A percentile compares a stretch with the other conserved stretches of the same genome.
Evolutionary conservation across 2,329 filamentous ascomycete genomes (phyloP).

Genomic region (Rachicladosporium sp.): DNA sequence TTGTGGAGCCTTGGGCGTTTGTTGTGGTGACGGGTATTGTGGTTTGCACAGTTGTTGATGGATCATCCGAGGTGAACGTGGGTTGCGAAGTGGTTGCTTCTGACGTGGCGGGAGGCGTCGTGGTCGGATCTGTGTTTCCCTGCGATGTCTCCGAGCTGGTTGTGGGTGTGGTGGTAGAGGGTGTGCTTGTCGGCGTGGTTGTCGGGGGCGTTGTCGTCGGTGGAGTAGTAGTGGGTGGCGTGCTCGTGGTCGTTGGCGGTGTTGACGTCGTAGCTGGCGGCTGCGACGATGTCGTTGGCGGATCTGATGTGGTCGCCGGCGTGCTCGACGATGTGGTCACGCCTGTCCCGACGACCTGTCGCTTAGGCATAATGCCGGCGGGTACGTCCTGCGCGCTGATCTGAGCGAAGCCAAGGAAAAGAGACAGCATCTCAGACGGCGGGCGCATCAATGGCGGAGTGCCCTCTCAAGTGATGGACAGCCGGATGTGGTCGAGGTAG

Average conservation of each 20-base stretch:
- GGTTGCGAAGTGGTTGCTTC: neutral
- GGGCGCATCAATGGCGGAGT: conserved; percentile 1
- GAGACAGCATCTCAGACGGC: conserved; percentile 13
- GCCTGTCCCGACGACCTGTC: conserved; percentile 22
- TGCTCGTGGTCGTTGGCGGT: conserved; percentile 7
- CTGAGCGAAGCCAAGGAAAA: conserved; percentile 20
- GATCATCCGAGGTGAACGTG: conserved; percentile 4
- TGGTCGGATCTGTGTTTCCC: conserved; percentile 1
- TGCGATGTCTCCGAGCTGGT: neutral
- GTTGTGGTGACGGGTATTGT: conserved; percentile 20
- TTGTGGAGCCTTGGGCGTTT: conserved; percentile 17
- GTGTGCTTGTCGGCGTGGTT: conserved; percentile 4
- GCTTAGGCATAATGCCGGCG: conserved; percentile 22
- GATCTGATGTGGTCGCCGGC: conserved; percentile 5
- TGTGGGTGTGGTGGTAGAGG: neutral
- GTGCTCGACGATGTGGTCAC: conserved; percentile 8
- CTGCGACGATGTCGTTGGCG: conserved; percentile 2
- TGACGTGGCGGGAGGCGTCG: neutral
- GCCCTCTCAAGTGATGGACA: too few species aligned
- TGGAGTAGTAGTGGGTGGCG: conserved; percentile 1
- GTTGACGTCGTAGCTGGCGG: conserved; percentile 3
- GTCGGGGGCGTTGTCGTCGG: neutral
- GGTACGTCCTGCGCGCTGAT: conserved; percentile 19
- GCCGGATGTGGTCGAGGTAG: too few species aligned
- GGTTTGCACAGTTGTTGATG: conserved; percentile 11